Conservation (phyloP, 164 flowering plant genomes). For the Tinospora cordifolia region DNA sequence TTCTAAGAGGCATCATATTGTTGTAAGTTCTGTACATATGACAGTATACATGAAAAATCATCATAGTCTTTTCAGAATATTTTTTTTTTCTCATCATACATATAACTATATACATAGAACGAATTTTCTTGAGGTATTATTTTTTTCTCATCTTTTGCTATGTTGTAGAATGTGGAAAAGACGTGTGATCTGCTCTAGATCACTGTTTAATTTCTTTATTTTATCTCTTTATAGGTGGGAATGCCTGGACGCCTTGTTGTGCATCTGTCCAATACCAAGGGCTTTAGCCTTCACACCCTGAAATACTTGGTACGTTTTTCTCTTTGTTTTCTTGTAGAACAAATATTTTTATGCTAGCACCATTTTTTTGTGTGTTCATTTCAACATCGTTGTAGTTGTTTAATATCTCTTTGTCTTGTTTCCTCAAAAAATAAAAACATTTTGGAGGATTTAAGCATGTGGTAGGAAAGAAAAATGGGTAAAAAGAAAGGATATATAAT, state of each 20-base stretch:
- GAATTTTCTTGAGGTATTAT: no score
- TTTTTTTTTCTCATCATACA: background rate
- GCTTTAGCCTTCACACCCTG: slow-evolving; percentile 69
- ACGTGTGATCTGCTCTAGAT: background rate
- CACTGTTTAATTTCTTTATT: background rate
- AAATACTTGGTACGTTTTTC: slow-evolving; percentile 61
- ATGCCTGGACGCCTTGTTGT: slow-evolving; percentile 93
- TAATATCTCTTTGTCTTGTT: no score
- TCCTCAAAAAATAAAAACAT: background rate
- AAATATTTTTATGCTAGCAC: background rate
- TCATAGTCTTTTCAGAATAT: background rate
- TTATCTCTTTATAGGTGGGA: slow-evolving; percentile 48
- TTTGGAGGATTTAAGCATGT: background rate
- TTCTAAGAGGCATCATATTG: slow-evolving; percentile 72
- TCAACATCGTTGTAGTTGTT: background rate
- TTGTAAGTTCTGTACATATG: slow-evolving; percentile 50
- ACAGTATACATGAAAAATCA: background rate
- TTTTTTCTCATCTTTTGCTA: background rate
- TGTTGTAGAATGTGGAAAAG: background rate
- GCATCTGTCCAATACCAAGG: slow-evolving; percentile 79
- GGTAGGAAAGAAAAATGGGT: background rate
- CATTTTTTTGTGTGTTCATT: background rate
- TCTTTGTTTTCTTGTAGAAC: background rate
- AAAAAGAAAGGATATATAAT: background rate
- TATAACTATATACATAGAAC: no score